Percentiles rank a stretch among this genome's conserved stretches.
Conservation (phyloP, 331 rosid species). For the Pyrus hybrid region DNA sequence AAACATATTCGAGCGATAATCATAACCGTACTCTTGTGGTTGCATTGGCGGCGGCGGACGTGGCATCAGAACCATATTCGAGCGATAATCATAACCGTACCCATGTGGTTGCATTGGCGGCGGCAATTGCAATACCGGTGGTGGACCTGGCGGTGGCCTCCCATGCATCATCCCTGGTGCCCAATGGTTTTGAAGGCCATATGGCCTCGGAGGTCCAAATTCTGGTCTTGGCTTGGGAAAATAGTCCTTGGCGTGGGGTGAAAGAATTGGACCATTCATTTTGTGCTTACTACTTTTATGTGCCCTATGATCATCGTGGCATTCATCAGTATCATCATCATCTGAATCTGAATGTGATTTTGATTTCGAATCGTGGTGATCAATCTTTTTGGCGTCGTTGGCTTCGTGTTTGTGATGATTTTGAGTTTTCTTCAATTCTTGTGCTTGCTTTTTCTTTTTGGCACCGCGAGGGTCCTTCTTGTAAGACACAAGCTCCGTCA, state of each 20-base stretch:
- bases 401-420: neutral
- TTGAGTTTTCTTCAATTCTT: neutral
- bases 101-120: neutral
- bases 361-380: neutral
- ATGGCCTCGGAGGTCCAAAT: neutral
- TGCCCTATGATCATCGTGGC: neutral
- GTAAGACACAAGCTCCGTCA: neutral
- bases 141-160: neutral
- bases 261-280: neutral
- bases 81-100: neutral
- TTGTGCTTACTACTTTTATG: neutral
- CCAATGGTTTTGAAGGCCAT: neutral
- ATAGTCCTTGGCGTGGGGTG: neutral
- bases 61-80: neutral
- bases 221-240: neutral
- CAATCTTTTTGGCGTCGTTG: neutral
- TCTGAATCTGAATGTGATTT: neutral
- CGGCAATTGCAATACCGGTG: neutral
- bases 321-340: neutral
- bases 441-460: neutral
- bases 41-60: neutral
- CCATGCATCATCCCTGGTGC: neutral
- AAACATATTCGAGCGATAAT: neutral
- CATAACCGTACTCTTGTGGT: neutral
- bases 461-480: neutral